Evolutionary conservation across 805 yeast genomes (phyloP).

Genomic region (Komagataella kurtzmanii): DNA sequence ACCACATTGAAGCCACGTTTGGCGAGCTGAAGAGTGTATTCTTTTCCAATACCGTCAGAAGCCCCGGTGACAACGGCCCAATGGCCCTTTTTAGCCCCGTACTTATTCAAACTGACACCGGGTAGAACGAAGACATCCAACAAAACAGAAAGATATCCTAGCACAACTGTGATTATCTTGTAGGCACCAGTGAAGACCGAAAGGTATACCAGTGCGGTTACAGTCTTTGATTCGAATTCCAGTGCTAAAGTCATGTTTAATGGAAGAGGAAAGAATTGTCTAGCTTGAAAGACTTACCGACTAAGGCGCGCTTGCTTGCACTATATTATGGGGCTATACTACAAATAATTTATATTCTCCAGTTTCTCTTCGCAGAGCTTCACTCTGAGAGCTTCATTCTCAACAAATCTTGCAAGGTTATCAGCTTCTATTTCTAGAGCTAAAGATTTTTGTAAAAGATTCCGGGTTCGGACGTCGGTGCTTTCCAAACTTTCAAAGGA

Average conservation of each 20-base stretch:
- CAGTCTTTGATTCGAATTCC: neutral
- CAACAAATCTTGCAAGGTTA: conserved; percentile 4
- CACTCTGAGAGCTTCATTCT: conserved; percentile 20
- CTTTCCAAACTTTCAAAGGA: neutral
- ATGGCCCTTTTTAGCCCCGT: conserved; percentile 61
- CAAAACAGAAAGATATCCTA: conserved; percentile 41
- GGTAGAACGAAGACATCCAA: conserved; percentile 54
- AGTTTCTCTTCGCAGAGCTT: conserved; percentile 31
- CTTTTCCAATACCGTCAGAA: conserved; percentile 95
- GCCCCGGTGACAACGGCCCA: conserved; percentile 99
- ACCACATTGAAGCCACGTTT: conserved; percentile 71
- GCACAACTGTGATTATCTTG: conserved; percentile 36
- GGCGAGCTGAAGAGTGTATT: conserved; percentile 80
- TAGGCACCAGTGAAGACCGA: conserved; percentile 49
- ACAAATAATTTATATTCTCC: conserved; percentile 32
- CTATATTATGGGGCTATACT: neutral
- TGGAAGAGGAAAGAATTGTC: neutral
- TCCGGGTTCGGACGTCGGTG: neutral
- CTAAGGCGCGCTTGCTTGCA: neutral
- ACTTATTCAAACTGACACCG: conserved; percentile 38
- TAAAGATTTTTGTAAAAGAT: conserved; percentile 7
- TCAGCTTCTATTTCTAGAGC: conserved; percentile 15
- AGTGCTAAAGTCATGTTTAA: neutral
- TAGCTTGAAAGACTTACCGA: neutral
- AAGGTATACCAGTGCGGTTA: conserved; percentile 14